A percentile compares a stretch with the other conserved stretches of the same genome.
Conservation (phyloP, 2,329 filamentous ascomycete species). For the Colletotrichum truncatum region DNA sequence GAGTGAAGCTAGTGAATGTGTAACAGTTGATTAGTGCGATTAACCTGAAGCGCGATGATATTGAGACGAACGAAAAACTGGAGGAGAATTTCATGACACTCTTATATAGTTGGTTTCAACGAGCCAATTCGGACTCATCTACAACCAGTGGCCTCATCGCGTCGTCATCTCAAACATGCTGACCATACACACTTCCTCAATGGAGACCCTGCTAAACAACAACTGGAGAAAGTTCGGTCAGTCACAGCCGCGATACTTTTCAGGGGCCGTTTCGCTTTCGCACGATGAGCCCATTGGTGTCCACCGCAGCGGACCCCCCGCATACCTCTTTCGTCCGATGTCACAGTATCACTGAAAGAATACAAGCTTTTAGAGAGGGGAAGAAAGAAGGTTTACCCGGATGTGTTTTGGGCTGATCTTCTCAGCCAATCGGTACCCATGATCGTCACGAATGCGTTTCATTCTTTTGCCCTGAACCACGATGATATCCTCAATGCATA, state of each 20-base stretch:
- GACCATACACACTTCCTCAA: neutral
- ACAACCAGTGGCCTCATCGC: neutral
- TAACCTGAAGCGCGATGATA: neutral
- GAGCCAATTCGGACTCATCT: neutral
- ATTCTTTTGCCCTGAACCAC: neutral
- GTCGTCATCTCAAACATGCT: slow-evolving; percentile 17
- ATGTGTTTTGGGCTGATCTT: slow-evolving; percentile 16
- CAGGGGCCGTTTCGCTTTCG: slow-evolving; percentile 1
- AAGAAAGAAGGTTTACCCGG: slow-evolving; percentile 19
- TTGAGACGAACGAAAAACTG: fast-evolving
- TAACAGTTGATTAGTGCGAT: neutral
- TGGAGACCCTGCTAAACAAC: neutral
- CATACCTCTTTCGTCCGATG: slow-evolving; percentile 7
- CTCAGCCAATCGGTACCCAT: neutral
- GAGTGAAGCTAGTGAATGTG: neutral
- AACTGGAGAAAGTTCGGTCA: neutral
- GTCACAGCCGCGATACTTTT: neutral
- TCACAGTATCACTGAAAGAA: neutral
- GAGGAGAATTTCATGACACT: neutral
- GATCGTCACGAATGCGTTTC: slow-evolving; percentile 20
- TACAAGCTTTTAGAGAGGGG: slow-evolving; percentile 4
- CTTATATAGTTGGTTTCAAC: slow-evolving; percentile 6
- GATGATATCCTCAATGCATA: neutral
- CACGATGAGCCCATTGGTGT: neutral
- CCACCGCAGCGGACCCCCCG: neutral